These are phyloP conservation scores for Aspergillus neoniger DNA, from an alignment of 2,329 filamentous ascomycete species.

Conservation along the genomic window DNA sequence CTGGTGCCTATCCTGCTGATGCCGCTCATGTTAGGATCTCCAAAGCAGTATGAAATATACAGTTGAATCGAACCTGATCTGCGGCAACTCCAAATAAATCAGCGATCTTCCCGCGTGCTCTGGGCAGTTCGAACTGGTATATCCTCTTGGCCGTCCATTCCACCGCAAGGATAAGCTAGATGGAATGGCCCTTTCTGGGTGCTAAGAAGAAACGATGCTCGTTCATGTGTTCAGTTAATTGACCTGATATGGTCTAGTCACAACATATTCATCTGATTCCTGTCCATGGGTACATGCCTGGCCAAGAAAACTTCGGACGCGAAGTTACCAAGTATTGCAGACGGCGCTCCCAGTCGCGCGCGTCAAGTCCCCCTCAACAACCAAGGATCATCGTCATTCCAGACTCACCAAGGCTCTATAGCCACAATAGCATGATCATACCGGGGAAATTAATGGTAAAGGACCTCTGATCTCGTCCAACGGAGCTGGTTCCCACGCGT, in stretches of 20 bases:
- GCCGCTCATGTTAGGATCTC: too few species aligned
- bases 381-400: too few species aligned
- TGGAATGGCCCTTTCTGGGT: background rate
- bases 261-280: background rate
- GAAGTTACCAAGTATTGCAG: too few species aligned
- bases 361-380: too few species aligned
- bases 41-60: too few species aligned
- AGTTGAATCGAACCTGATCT: conserved; percentile 52
- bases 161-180: background rate
- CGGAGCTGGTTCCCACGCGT: background rate
- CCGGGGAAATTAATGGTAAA: background rate
- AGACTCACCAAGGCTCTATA: too few species aligned
- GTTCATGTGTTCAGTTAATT: background rate
- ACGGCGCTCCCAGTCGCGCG: too few species aligned
- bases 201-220: background rate
- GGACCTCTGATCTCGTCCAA: background rate
- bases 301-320: too few species aligned
- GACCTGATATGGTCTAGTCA: background rate
- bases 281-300: too few species aligned
- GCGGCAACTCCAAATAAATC: conserved; percentile 33
- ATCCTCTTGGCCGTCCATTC: background rate
- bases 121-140: background rate
- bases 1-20: too few species aligned
- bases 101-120: background rate
- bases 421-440: too few species aligned